Base-by-base conservation (phyloP, 1,284 basidiomycete species). In the Cryptococcus floricola region DNA sequence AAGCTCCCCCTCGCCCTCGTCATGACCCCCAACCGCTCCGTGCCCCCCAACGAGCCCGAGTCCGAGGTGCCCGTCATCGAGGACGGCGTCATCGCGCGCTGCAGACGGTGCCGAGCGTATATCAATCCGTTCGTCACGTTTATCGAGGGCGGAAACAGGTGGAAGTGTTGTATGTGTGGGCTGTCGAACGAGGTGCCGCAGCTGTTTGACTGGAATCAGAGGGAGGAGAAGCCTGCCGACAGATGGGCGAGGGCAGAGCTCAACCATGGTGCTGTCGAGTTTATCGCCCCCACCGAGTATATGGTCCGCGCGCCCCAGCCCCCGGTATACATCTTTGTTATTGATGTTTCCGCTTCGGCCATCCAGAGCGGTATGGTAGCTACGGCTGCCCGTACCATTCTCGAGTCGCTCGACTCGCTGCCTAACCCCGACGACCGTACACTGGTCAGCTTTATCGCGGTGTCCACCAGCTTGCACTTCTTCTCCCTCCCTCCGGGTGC, bases 151-250 rank as follows among this genome's bases (percentile, higher is more conserved):
- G 96, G 96, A 38, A 94, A 93, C 77, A 85, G 94, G 81, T 98
- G 96, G 96, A 91, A 96, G 75, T 99, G 96, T 77, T 97, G 92
- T 80, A 94, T 98, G 91, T 99, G 96, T 78, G 91, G 89, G 69
- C 87, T 98, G 83, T 90, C 90, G 57, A 99, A 99, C 76, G 96
- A 99, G 77, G 95, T 98, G 1, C 96, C 96, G 8, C 94, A 98
- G 73, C 82, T 97, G 53, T 98, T 98, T 72, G 96, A 99, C 77
- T 99, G 95, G 94, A 91, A 98, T 77, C 90, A 93, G 73, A 84
- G 83, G 57, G 87, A 86, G 64, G 97, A 96, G 73, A 88, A 92
- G 77, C 94, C 94, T 14, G 93, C 91, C 7, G 95, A 99, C 78
- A 82, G 96, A 56, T 98, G 95, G 92, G 80, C 85, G 48, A 86